Evolutionary conservation across 768 basidiomycete species (phyloP), one percentile per base, ranked within the genome.

Genomic region (Tremella mesenterica): DNA sequence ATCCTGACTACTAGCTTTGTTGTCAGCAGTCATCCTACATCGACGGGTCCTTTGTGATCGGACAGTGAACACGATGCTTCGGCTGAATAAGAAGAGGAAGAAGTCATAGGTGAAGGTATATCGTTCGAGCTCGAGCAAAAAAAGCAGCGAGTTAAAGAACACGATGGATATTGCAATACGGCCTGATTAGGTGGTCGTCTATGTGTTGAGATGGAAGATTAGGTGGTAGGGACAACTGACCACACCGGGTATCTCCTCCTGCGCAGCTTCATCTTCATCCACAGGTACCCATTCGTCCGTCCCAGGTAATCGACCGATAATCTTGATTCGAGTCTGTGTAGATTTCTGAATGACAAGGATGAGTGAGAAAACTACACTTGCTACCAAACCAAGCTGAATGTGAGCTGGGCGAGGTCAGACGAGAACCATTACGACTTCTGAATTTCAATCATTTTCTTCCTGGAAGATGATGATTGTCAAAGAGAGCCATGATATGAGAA

Each of bases 261-360:
- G 89, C 60, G 83, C 81, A 0, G 83, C 85, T 50, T 88, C 87
- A 53, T 86, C 84, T 68, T 95, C 90, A 44, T 85, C 85, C 34
- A 99, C 78, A 2, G 93, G 84, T 58, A 85, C 88, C 90, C 91
- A 99, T 50, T 82, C 75, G 53, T 88, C 82, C 0, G 91, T 93
- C 2, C 85, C 86, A 1, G 88, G 91, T 38, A 96, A 80, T 8
- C 85, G 81, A 8, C 92, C 92, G 62, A 96, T 76, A 61, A 97
- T 90, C 5, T 86, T 84, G 85, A 97, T 88, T 10, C 90, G 79
- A 1, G 90, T 81, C 63, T 81, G 84, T 3, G 92, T 90, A 1
- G 90, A 90, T 30, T 88, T 84, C 59, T 85, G 84, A 3, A 97
- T 87, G 44, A 95, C 88, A 28, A 97, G 78, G 0, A 96, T 76